Evolutionary conservation across 2,329 filamentous ascomycete species (phyloP), one percentile per base, ranked within the genome.

Genomic region (Fusarium subtropicale): DNA sequence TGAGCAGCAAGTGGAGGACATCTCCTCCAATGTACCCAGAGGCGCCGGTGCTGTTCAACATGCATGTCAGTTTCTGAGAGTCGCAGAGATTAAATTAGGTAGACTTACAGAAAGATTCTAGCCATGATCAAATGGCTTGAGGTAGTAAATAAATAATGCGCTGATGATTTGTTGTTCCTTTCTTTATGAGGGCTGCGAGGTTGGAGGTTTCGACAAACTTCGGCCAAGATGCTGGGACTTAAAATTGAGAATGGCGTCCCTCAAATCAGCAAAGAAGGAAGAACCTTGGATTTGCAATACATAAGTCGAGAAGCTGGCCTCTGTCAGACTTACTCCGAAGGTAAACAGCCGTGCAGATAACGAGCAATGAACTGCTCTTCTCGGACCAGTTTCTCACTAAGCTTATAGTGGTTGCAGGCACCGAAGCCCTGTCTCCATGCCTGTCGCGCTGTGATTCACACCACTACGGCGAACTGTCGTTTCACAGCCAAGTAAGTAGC

Each of bases 11-110:
- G 2, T 71, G 47, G n/a, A 71, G 68, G 3, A 71, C 42, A 58
- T 71, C 68, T 2, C 68, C 68, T 5, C 68, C 68, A 9, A 71
- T 71, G n/a, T 71, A 71, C 30, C 68, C 68, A 9, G 68, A 63
- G 12, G 64, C 68, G 5, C 68, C 68, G 2, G 68, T 71, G 5
- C 68, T 71, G 36, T 26, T n/a, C 8, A 15, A 6, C 5, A 7
- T 7, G 12, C 13, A 28, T 44, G 20, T 12, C 15, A 42, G 26
- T 44, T 13, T 42, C 15, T 1, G 22, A 28, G n/a, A n/a, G 38
- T n/a, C 10, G 5, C 15, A 10, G 10, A 18, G 9, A 33, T 8
- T 20, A 2, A 30, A 4, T 5, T n/a, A 12, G 10, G 18, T 18
- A 11, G 5, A 54, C 67, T 10, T 11, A 70, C 68, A 70, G 58